Base-by-base conservation (phyloP, 257 asterid species). In the Solanum bukasovii region DNA sequence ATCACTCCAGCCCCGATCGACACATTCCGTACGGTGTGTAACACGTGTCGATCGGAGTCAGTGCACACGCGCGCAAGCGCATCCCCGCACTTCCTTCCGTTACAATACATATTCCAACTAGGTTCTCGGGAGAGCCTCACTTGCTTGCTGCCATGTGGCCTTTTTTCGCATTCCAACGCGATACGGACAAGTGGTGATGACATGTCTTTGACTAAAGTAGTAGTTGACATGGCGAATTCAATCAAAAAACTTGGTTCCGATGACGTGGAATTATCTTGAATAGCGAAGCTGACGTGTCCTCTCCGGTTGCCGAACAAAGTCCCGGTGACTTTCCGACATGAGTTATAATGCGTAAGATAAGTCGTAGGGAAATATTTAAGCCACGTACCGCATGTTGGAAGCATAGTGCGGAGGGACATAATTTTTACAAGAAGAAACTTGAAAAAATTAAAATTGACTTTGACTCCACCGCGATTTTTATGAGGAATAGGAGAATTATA, bases 1-100 rank as follows among this genome's bases (percentile, higher is more conserved):
- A 96, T 95, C 87, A 95, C 98, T 4, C 99, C 99, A 11, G 99
- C 99, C 4, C 99, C 99, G 1, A 94, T 95, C 1, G 99, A 92
- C 7, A 96, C 96, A 35, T 95, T 94, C 91, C 87, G 90, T 61
- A 96, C 93, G 61, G 96, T 96, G 84, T 93, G 90, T 72, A 96
- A 91, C 89, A 96, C 96, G 89, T 93, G 95, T 94, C 94, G 89
- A 44, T 95, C 99, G 18, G 95, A 93, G 52, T 92, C 97, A 5
- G 92, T 84, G 37, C 96, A 95, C 21, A 71, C 84, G 37, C 98
- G 94, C 71, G 94, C 31, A 18, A 63, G 88, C n/a, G 99, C 98
- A 87, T 93, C 87, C 46, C 99, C 99, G 20, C 95, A 91, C 90
- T 94, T 95, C 89, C 94, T 93, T 12, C 99, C 99, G 75, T 95